Evolutionary conservation across 2,329 filamentous ascomycete species (phyloP), one percentile per base, ranked within the genome.

Genomic region (Penicillium sp.): DNA sequence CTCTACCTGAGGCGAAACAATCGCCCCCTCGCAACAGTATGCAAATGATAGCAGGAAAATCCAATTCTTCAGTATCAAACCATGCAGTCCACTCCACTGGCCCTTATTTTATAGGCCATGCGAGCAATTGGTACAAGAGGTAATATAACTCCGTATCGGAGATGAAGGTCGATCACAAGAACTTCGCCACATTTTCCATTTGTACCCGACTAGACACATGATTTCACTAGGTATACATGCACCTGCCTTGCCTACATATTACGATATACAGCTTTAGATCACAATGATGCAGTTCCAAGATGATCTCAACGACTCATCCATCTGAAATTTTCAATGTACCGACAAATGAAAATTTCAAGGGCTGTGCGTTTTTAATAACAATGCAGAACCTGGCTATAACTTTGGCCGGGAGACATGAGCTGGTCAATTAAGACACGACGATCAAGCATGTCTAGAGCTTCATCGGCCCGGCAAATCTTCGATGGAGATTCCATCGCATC

Each of bases 21-120:
- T 50, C 54, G 39, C 34, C 55, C 51, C 58, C 55, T 58, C 42
- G 38, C 43, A 16, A 8, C 11, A 29, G 46, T 52, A 39, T 46
- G 26, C 48, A 46, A 45, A 52, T 40, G 5, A 42, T 39, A 35
- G 34, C 42, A 34, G 14, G 14, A 18, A 32, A 43, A 35, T 16
- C 22, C 29, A 46, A 40, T 31, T 29, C 31, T 31, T 43, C 31
- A 49, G 11, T 24, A 18, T 31, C 11, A 18, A 39, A 10, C 24
- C 22, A 29, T 10, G 16, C 29, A 31, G 42, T 9, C 7, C 29
- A 8, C 18, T 44, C 32, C 51, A 24, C 48, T 20, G 16, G 14
- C 48, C 53, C 53, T 37, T 46, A 50, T 48, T 52, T 29, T n/a
- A 37, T 29, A 16, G 6, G 7, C 16, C 16, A 20, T 18, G 20